phyloP scores from a whole-genome alignment of 2,329 filamentous ascomycete species.

The Claviceps humidiphila region DNA sequence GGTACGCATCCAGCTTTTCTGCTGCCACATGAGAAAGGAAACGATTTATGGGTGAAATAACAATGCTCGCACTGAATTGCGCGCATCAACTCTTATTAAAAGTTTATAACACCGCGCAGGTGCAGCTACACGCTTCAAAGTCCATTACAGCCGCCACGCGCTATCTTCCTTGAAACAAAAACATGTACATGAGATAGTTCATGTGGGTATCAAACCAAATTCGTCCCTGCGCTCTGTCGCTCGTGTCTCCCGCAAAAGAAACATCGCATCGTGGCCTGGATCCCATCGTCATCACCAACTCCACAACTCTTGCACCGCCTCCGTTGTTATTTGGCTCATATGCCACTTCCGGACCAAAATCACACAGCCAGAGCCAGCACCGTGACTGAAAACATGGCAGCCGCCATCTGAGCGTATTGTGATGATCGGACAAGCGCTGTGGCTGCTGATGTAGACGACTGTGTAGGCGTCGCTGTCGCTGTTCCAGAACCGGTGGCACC shows the following conservation, averaged over 20 bases:
- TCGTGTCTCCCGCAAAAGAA: neutral
- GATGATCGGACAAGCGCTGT: neutral
- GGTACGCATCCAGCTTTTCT: no score
- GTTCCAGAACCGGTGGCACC: neutral
- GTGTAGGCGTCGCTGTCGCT: conserved; percentile 3
- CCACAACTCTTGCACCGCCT: neutral
- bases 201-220: conserved; percentile 3
- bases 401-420: neutral
- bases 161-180: neutral
- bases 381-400: neutral
- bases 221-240: neutral
- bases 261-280: neutral
- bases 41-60: no score
- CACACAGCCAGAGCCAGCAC: conserved; percentile 1
- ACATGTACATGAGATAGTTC: neutral
- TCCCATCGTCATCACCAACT: neutral
- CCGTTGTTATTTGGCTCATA: neutral
- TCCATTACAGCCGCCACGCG: neutral
- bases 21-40: no score
- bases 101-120: no score
- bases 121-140: no score
- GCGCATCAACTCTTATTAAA: no score
- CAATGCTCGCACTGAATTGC: no score
- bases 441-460: conserved; percentile 5
- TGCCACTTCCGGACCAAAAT: neutral